Evolutionary conservation across 148 eudicot species (phyloP).

Genomic region (Simmondsia chinensis): DNA sequence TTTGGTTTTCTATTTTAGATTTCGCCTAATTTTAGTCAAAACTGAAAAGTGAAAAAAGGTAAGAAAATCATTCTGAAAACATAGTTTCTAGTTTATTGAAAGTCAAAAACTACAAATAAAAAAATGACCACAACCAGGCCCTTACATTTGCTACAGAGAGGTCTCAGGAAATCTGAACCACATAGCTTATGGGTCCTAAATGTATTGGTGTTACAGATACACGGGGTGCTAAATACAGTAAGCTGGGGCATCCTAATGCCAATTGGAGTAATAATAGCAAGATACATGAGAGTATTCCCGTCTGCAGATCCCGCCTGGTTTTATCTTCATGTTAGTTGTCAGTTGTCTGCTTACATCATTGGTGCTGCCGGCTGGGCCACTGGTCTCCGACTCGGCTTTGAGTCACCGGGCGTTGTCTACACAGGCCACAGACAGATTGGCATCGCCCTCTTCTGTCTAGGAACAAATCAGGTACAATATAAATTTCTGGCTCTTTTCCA

Average conservation of each 20-base stretch:
- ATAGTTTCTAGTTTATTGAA: too few relatives aligned
- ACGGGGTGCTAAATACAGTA: conserved; percentile 55
- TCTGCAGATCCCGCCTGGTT: conserved; percentile 75
- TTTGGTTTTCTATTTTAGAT: too few relatives aligned
- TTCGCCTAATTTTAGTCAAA: too few relatives aligned
- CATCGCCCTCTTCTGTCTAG: conserved; percentile 49
- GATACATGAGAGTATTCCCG: conserved; percentile 46
- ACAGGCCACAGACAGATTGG: conserved; percentile 52
- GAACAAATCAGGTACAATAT: conserved; percentile 55
- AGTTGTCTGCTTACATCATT: conserved; percentile 46
- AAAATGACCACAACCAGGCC: too few relatives aligned
- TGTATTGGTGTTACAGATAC: conserved; percentile 38
- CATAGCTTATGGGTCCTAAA: too few relatives aligned
- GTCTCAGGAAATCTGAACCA: too few relatives aligned
- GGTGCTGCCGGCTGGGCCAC: conserved; percentile 74
- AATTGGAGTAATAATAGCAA: conserved; percentile 47
- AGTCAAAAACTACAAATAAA: too few relatives aligned
- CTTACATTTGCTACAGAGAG: too few relatives aligned
- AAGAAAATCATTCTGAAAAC: too few relatives aligned
- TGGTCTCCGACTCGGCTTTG: conserved; percentile 45
- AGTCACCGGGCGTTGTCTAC: conserved; percentile 26
- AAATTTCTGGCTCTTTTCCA: neutral
- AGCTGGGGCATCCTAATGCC: conserved; percentile 84
- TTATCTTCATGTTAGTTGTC: conserved; percentile 66
- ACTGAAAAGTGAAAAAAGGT: too few relatives aligned